These are phyloP conservation scores for Gypsophila paniculata DNA, from an alignment of 179 eudicot species.

Conservation along the genomic window DNA sequence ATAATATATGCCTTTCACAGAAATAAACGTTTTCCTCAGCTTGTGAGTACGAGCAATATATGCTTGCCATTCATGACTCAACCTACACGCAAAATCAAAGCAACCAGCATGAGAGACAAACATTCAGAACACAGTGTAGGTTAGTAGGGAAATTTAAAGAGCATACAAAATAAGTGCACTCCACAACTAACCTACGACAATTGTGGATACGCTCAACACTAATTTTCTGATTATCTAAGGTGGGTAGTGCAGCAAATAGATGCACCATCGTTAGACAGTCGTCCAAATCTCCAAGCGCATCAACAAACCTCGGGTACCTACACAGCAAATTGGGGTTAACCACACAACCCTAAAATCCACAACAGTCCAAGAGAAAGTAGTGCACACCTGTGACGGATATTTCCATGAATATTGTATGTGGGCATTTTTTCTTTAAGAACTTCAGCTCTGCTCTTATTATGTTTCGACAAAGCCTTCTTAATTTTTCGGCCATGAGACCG, in stretches of 20 bases:
- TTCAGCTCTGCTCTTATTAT: constrained; percentile 72
- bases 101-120: background rate
- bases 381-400: constrained; percentile 68
- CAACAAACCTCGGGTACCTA: constrained; percentile 87
- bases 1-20: constrained; percentile 93
- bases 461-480: constrained; percentile 66
- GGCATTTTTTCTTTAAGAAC: constrained; percentile 59
- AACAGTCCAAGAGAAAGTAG: background rate
- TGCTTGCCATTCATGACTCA: constrained; percentile 97
- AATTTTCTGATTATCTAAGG: constrained; percentile 67
- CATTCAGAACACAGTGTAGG: background rate
- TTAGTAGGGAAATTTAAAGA: background rate
- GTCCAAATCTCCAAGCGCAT: constrained; percentile 85
- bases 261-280: constrained; percentile 88
- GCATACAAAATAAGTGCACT: constrained; percentile 11
- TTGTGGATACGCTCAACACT: constrained; percentile 67
- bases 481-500: constrained; percentile 66
- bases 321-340: background rate
- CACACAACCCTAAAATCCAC: background rate
- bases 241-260: constrained; percentile 87
- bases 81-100: constrained; percentile 36
- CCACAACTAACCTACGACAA: constrained; percentile 61
- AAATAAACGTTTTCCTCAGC: constrained; percentile 73
- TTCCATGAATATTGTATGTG: constrained; percentile 55
- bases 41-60: constrained; percentile 80